A percentile compares a stretch with the other conserved stretches of the same genome.
These are phyloP conservation scores for Heimioporus sp. DNA, from an alignment of 768 basidiomycete genomes.

Conservation along the genomic window DNA sequence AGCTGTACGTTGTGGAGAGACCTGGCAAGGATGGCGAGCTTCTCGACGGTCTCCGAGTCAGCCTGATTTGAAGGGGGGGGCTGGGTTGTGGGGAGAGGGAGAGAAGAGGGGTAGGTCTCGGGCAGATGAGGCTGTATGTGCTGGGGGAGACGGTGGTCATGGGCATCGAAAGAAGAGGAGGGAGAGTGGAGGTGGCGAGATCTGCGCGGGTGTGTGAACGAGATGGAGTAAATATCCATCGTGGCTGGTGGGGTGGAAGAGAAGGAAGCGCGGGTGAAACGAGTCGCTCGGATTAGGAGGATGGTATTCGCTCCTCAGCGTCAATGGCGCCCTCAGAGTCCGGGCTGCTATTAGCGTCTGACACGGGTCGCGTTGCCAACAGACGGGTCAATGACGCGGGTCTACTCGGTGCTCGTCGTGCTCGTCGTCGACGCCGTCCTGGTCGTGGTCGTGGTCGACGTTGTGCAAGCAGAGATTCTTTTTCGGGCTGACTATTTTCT, in stretches of 20 bases:
- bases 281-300: constrained; percentile 24
- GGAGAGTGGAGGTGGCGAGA: constrained; percentile 61
- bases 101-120: constrained; percentile 32
- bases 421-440: constrained; percentile 11
- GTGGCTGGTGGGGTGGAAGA: neutral
- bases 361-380: constrained; percentile 4
- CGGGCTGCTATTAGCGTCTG: no score
- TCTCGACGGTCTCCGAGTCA: constrained; percentile 74
- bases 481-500: constrained; percentile 12
- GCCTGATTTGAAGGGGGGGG: constrained; percentile 35
- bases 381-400: constrained; percentile 16
- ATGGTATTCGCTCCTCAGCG: constrained; percentile 25
- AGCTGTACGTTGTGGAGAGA: constrained; percentile 81
- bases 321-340: constrained; percentile 1
- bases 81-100: constrained; percentile 39
- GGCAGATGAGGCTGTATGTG: constrained; percentile 33
- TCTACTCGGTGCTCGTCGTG: constrained; percentile 17
- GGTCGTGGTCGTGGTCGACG: constrained; percentile 22
- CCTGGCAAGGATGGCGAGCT: constrained; percentile 77
- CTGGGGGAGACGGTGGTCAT: constrained; percentile 46
- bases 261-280: constrained; percentile 2
- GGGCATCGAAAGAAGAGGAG: constrained; percentile 62
- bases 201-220: constrained; percentile 88
- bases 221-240: constrained; percentile 96
- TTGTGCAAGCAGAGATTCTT: constrained; percentile 15